Evolutionary conservation across 495 filamentous ascomycete genomes (phyloP), one percentile per base, ranked within the genome.

Genomic region (Talaromyces adpressus): DNA sequence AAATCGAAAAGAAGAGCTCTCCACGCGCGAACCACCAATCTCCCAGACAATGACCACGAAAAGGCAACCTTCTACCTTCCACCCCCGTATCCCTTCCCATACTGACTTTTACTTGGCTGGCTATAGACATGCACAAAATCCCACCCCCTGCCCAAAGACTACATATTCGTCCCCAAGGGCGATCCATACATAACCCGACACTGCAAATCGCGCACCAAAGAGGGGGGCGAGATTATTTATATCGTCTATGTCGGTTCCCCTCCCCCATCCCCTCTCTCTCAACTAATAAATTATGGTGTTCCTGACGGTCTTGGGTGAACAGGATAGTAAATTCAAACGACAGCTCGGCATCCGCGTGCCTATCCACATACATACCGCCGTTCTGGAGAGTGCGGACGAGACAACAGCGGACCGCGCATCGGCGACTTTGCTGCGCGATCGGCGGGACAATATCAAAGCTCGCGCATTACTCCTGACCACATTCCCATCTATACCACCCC

Each of bases 151-250:
- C 72, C 71, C 20, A 60, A 67, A 14, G 73, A 68, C 9, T 84
- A 83, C 68, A 66, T 74, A 14, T 82, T 82, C 64, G 81, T 83
- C 34, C 76, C 73, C n/a, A 80, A 76, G 64, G 82, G 81, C 9
- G 71, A 79, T 64, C 71, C 76, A 22, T 84, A 84, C 67, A 73
- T 83, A 23, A 85, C 81, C 20, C 70, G 78, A 4, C 68, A 81
- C 62, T 82, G 79, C 59, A 77, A 78, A n/a, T 69, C 64, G 36
- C 72, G 75, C 29, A 82, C 80, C 16, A 78, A 79, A 62, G 72
- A 79, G 41, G 72, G 73, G 11, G 62, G 68, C 20, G 70, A 68
- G 45, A 61, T 66, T 0, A 72, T 83, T 51, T 83, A 78, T 54
- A 70, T 75, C 16, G 76, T 83, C 64, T 80, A 74, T 59, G 77